Base-by-base conservation (phyloP, 495 filamentous ascomycete species). In the Daldinia grandis region DNA sequence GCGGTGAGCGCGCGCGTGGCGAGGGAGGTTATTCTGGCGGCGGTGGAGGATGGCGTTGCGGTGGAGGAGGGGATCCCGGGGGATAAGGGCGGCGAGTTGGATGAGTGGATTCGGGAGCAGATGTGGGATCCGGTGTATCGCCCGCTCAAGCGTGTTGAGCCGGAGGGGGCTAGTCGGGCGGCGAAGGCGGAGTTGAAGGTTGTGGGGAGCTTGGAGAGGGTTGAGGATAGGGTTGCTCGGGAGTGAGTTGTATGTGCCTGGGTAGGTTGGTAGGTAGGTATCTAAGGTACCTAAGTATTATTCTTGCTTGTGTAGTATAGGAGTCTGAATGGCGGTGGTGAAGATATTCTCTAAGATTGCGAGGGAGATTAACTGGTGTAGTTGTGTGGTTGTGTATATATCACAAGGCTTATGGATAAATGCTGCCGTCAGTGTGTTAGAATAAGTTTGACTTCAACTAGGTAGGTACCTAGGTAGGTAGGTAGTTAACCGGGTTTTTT, bases 51-150 rank as follows among this genome's bases (percentile, higher is more conserved):
- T 53, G 90, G 86, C 1, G 79, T 94, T 6, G 87, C 88, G 0
- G 85, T 86, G 51, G 83, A 87, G 66, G 0, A 5, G 9, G 83
- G 80, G 5, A 92, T 92, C 50, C 91, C 91, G 10, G 78, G 81
- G 7, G 78, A 84, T 6, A 85, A 89, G 10, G 76, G 59, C 2
- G 76, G 59, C 2, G 86, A 89, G 4, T 69, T 96, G 49, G 88
- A 91, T 56, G 88, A 91, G 77, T 97, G 94, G 94, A 89, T 97
- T 62, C 78, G 87, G 8, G 90, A 90, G 78, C 93, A 95, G 83
- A 97, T 97, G 93, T 97, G 93, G 94, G 87, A 94, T 66, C 85
- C 93, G 2, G 78, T 76, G 21, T 97, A 97, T 75, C 75, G 91
- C 21, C 85, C 87, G 33, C 75, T 95, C 56, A 85, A 81, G 72